Conservation (phyloP, 768 basidiomycete genomes). For the Lepiota subincarnata region DNA sequence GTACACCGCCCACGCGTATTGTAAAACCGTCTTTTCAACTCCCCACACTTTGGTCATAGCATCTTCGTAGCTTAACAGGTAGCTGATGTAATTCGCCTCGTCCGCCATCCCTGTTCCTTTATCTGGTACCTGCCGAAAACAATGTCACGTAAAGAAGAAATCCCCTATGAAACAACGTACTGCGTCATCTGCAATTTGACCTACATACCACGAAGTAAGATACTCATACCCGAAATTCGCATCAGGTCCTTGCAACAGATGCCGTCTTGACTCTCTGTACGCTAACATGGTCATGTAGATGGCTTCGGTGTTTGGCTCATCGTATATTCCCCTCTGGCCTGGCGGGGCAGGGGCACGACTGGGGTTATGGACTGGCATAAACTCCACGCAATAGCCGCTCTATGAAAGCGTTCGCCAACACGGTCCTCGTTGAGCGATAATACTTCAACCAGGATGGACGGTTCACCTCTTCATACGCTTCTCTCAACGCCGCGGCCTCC, state of each 20-base stretch:
- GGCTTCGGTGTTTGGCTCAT: constrained; percentile 35
- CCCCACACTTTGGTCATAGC: constrained; percentile 32
- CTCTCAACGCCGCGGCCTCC: constrained; percentile 54
- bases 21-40: constrained; percentile 28
- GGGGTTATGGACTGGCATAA: constrained; percentile 41
- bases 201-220: constrained; percentile 52
- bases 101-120: constrained; percentile 54
- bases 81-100: constrained; percentile 44
- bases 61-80: constrained; percentile 40
- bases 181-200: constrained; percentile 47
- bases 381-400: constrained; percentile 47
- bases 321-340: constrained; percentile 4
- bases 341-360: constrained; percentile 40
- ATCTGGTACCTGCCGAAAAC: constrained; percentile 34
- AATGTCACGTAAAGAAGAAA: not conserved
- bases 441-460: not conserved
- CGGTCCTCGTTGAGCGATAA: not conserved
- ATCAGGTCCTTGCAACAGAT: constrained; percentile 4
- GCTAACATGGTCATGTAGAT: constrained; percentile 33
- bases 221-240: constrained; percentile 43
- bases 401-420: constrained; percentile 14
- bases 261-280: constrained; percentile 21
- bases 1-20: constrained; percentile 37
- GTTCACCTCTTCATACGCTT: constrained; percentile 66
- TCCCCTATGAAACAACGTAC: constrained; percentile 28